phyloP scores from a whole-genome alignment of 768 basidiomycete species.

The Astraeus odoratus region DNA sequence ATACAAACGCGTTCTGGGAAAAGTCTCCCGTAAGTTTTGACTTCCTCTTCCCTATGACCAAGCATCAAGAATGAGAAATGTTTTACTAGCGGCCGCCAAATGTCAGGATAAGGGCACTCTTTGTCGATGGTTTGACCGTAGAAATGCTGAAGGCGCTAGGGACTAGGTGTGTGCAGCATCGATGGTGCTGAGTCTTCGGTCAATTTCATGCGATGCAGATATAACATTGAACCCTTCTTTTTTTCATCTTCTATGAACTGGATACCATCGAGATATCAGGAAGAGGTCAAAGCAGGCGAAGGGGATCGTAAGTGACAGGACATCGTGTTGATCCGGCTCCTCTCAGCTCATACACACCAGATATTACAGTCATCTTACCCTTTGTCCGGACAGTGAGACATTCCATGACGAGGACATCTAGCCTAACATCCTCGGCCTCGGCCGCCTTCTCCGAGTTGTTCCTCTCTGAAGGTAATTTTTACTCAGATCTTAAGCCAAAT shows the following conservation, averaged over 20 bases:
- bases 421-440: not conserved
- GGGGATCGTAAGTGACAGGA: conserved; percentile 50
- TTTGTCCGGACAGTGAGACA: conserved; percentile 40
- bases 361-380: conserved; percentile 49
- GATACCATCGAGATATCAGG: conserved; percentile 63
- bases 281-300: conserved; percentile 30
- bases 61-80: not conserved
- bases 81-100: conserved; percentile 23
- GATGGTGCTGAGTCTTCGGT: not conserved
- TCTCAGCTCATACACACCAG: conserved; percentile 22
- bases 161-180: conserved; percentile 34
- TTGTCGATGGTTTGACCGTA: conserved; percentile 43
- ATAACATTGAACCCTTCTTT: conserved; percentile 56
- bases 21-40: conserved; percentile 27
- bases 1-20: conserved; percentile 30
- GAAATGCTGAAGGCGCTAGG: conserved; percentile 52
- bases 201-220: conserved; percentile 22
- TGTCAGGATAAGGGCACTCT: conserved; percentile 42
- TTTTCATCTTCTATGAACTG: conserved; percentile 58
- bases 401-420: conserved; percentile 3
- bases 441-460: not conserved
- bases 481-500: too few species aligned
- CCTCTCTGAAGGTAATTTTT: conserved; percentile 6
- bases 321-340: conserved; percentile 1
- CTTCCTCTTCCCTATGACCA: not conserved